Conservation (phyloP, 176 grass and related monocot genomes). For the Triticum urartu region DNA sequence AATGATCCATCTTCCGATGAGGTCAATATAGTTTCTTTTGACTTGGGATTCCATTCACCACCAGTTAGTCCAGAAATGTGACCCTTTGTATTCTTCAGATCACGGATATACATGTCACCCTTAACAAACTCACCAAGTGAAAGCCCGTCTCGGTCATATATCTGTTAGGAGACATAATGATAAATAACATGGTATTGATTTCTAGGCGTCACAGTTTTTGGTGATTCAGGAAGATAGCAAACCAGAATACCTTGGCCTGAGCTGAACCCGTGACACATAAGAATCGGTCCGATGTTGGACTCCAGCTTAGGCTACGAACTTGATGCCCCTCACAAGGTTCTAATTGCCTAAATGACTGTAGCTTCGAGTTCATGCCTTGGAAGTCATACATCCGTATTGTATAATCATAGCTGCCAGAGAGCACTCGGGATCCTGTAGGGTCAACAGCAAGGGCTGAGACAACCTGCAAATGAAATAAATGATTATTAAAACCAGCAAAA, state of each 20-base stretch:
- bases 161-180: slow-evolving; percentile 51
- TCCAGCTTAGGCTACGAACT: slow-evolving; percentile 98
- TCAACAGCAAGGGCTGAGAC: slow-evolving; percentile 94
- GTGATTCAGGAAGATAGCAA: slow-evolving; percentile 6
- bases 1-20: slow-evolving; percentile 99
- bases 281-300: slow-evolving; percentile 87
- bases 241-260: slow-evolving; percentile 83
- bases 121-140: slow-evolving; percentile 92
- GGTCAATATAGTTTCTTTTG: slow-evolving; percentile 90
- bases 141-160: slow-evolving; percentile 94
- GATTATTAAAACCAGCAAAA: slow-evolving; percentile 30
- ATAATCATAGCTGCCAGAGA: slow-evolving; percentile 96
- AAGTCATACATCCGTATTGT: slow-evolving; percentile 97
- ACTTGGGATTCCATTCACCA: slow-evolving; percentile 98
- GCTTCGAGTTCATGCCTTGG: slow-evolving; percentile 98
- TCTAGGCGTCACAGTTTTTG: background rate
- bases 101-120: slow-evolving; percentile 98
- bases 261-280: slow-evolving; percentile 94
- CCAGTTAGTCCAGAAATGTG: slow-evolving; percentile 92
- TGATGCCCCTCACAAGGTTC: slow-evolving; percentile 97
- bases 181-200: slow-evolving; percentile 22
- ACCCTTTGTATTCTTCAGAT: slow-evolving; percentile 98
- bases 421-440: slow-evolving; percentile 89
- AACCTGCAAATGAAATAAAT: slow-evolving; percentile 54
- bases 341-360: slow-evolving; percentile 91